These are phyloP conservation scores for Wickerhamiella siamensis DNA, from an alignment of 805 yeast genomes.

Conservation along the genomic window DNA sequence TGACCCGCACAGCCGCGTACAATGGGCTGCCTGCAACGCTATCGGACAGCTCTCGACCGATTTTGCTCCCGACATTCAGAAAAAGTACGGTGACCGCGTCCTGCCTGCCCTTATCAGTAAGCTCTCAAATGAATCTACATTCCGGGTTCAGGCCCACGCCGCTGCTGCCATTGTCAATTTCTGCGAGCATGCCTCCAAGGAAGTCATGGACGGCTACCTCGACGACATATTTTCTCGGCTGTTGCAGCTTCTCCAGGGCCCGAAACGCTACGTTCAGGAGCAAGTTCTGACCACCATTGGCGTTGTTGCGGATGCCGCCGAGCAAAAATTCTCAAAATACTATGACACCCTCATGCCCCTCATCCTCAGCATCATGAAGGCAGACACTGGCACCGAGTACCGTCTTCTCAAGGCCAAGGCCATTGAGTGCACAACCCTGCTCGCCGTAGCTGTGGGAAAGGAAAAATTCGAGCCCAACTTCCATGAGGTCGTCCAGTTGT, in stretches of 20 bases:
- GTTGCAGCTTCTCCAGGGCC: conserved; percentile 62
- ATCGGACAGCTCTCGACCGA: conserved; percentile 95
- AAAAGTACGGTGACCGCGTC: conserved; percentile 61
- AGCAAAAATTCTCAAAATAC: conserved; percentile 72
- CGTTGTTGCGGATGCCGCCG: conserved; percentile 93
- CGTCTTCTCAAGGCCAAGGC: conserved; percentile 79
- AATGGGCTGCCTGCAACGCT: conserved; percentile 93
- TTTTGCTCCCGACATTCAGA: conserved; percentile 79
- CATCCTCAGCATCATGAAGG: conserved; percentile 57
- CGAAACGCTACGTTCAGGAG: conserved; percentile 88
- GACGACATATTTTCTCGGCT: conserved; percentile 66
- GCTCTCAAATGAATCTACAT: conserved; percentile 49
- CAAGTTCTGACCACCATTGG: conserved; percentile 95
- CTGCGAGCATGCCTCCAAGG: conserved; percentile 80
- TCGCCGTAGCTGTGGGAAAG: conserved; percentile 89
- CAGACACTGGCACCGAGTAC: conserved; percentile 68
- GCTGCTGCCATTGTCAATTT: conserved; percentile 97
- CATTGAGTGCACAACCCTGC: conserved; percentile 87
- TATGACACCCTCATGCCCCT: conserved; percentile 91
- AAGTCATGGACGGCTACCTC: conserved; percentile 79
- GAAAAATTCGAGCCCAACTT: conserved; percentile 71
- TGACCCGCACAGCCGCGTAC: conserved; percentile 88
- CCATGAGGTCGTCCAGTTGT: conserved; percentile 54
- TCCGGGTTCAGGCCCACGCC: conserved; percentile 93
- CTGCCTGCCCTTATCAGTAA: conserved; percentile 80